Base-by-base conservation (phyloP, 225 moss, liverwort and hornwort species). In the Polytrichum formosum region DNA sequence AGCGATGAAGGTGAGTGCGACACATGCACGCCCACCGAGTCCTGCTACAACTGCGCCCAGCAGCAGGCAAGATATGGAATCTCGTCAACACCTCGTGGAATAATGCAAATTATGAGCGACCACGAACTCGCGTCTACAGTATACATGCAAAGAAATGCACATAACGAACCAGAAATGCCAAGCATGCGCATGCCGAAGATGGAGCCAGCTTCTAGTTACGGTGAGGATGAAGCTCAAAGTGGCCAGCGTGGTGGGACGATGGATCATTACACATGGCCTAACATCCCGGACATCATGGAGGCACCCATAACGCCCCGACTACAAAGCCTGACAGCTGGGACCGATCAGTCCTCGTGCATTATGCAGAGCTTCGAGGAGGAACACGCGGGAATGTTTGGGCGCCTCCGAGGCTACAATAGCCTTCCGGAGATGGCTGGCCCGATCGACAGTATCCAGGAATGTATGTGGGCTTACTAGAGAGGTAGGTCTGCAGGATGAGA, bases 161-260 rank as follows among this genome's bases (percentile, higher is more conserved):
- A 70, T 1, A 71, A 55, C 70, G 70, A 77, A 28, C 69, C 20
- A 23, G 56, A 60, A 1, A 6, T 31, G 28, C 68, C 8, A 18
- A 67, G 27, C 76, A 70, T n/a, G 53, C 73, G 78, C 70, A 61
- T 77, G 75, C 82, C 61, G 21, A 86, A 86, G 65, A 27, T 77
- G 70, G 86, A 86, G 71, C 82, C 86, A 18, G 37, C 64, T 9
- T 29, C 29, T 4, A 61, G 70, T 25, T 78, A 78, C 5, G 68
- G 75, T 5, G 82, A 79, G 74, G 86, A 86, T 72, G 86, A 86
- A 64, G 86, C 77, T 53, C 82, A 86, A 61, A 86, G 86, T 79
- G 75, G 73, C 61, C 82, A 80, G 77, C 74, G 77, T 31, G 25
- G 76, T 18, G 76, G 74, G 65, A 29, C 73, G 33, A 80, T 46